Evolutionary conservation across 768 basidiomycete genomes (phyloP).

Genomic region (Suillus paluster): DNA sequence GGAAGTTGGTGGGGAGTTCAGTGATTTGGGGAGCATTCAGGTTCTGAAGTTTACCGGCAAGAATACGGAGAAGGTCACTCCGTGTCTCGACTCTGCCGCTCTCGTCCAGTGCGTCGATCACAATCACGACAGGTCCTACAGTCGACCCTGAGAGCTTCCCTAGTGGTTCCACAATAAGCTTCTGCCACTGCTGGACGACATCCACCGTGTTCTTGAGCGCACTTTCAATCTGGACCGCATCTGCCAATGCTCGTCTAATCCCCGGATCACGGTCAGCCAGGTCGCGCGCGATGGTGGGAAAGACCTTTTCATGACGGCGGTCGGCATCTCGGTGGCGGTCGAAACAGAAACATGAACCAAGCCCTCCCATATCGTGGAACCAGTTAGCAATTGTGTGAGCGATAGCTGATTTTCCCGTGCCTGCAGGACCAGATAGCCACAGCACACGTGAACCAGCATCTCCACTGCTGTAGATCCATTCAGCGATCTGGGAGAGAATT

Average conservation of each 20-base stretch:
- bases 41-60: background rate
- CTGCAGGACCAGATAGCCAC: slow-evolving; percentile 17
- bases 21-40: background rate
- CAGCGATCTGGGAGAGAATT: background rate
- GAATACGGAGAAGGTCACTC: slow-evolving; percentile 16
- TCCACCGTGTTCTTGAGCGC: slow-evolving; percentile 9
- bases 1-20: slow-evolving; percentile 8
- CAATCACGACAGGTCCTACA: slow-evolving; percentile 25
- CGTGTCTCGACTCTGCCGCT: slow-evolving; percentile 11
- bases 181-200: slow-evolving; percentile 18
- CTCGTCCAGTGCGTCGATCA: slow-evolving; percentile 32
- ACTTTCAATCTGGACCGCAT: background rate
- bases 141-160: slow-evolving; percentile 1
- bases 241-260: slow-evolving; percentile 6
- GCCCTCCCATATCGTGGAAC: slow-evolving; percentile 12
- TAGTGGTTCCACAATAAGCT: slow-evolving; percentile 21
- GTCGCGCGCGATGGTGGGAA: slow-evolving; percentile 21
- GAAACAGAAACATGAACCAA: slow-evolving; percentile 17
- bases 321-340: slow-evolving; percentile 14
- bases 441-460: background rate
- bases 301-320: slow-evolving; percentile 14
- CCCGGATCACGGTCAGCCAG: slow-evolving; percentile 20
- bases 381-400: slow-evolving; percentile 12
- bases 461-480: slow-evolving; percentile 2
- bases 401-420: slow-evolving; percentile 28